Evolutionary conservation across 2,329 filamentous ascomycete species (phyloP), one percentile per base, ranked within the genome.

Genomic region (Simplicillium aogashimaense): DNA sequence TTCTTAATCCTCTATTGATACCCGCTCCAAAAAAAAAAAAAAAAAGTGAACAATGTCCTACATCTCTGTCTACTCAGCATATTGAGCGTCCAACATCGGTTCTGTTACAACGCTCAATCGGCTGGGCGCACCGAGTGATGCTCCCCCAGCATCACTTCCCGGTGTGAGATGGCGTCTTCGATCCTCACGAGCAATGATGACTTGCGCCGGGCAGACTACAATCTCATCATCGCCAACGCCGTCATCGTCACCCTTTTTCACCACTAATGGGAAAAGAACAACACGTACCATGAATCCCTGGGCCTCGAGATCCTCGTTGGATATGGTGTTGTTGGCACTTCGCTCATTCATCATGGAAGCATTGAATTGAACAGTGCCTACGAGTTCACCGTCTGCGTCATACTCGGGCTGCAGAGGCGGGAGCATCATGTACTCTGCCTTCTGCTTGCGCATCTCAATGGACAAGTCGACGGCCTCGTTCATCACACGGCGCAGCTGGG

Each of bases 361-460:
- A 55, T 95, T 95, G 76, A 98, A 98, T 44, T 79, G 74, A 9
- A 97, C 86, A 42, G 89, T 90, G 40, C 86, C 83, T 13, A 82
- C 74, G 8, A 98, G 76, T 54, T 97, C 90, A 51, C 92, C 92
- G 47, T 92, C 87, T 51, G 81, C 83, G 61, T 97, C 89, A 62
- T 95, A 97, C 60, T 95, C 88, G 16, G 92, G 92, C 60, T 92
- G 86, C 41, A 95, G 71, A 4, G 92, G 92, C 20, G 92, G 90
- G 14, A 97, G 79, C 90, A 98, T 98, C 69, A 95, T 92, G 67
- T 95, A 98, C 66, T 97, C 92, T 30, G 92, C 88, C 44, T 87
- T 81, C 60, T 98, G 92, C 13, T 84, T 94, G 57, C 92, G 88
- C 92, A 98, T 98, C 66, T 95, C 89, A 49, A 98, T 81, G 1